These are phyloP conservation scores for Suaeda aralocaspica DNA, from an alignment of 148 eudicot genomes.

Conservation along the genomic window DNA sequence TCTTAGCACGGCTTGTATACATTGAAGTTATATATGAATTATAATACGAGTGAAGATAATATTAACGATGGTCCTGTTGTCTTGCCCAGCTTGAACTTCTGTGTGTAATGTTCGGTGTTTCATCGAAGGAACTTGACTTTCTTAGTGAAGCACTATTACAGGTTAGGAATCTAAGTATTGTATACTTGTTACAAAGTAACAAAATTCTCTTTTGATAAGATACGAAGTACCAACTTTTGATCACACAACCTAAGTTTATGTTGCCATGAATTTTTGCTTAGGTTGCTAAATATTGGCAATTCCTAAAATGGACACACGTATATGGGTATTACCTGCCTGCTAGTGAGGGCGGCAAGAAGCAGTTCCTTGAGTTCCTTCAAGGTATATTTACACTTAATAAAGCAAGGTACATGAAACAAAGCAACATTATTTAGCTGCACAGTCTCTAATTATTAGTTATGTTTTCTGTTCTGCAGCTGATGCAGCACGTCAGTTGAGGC, in stretches of 20 bases:
- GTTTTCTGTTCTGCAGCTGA: slow-evolving; percentile 19
- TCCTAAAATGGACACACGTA: slow-evolving; percentile 59
- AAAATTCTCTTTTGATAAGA: no score
- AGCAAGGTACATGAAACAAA: no score
- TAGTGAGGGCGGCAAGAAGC: slow-evolving; percentile 31
- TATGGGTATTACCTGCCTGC: slow-evolving; percentile 45
- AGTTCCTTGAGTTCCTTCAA: slow-evolving; percentile 51
- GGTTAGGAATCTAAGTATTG: neutral
- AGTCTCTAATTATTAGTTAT: neutral
- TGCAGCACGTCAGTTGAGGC: slow-evolving; percentile 30
- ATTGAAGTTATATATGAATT: no score
- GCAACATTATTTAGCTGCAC: neutral
- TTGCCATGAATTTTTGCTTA: slow-evolving; percentile 9
- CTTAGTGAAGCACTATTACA: slow-evolving; percentile 22
- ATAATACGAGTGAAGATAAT: neutral
- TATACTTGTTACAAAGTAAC: neutral
- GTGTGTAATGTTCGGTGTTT: neutral
- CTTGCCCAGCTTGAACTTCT: slow-evolving; percentile 9
- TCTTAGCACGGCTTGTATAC: no score
- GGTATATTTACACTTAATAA: slow-evolving; percentile 29
- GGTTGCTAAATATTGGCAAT: slow-evolving; percentile 48
- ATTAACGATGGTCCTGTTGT: neutral
- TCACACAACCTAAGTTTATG: neutral
- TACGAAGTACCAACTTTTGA: no score
- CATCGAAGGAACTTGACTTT: slow-evolving; percentile 12